Evolutionary conservation across 2,329 filamentous ascomycete species (phyloP).

Genomic region (Xylogone sp.): DNA sequence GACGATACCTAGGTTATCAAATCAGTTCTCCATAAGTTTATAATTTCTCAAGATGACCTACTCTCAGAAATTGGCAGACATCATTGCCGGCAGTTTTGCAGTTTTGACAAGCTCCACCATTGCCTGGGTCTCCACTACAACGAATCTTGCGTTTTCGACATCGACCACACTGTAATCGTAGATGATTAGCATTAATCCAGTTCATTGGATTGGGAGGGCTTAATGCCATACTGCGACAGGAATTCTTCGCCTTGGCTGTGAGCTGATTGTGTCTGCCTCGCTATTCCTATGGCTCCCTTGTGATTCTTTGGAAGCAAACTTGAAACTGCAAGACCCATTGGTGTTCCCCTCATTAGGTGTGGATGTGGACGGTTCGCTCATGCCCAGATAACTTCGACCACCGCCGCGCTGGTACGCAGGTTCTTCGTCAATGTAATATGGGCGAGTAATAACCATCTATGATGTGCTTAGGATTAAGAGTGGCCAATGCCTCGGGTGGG

Average conservation of each 20-base stretch:
- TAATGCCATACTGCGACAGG: constrained; percentile 42
- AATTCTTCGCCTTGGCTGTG: constrained; percentile 38
- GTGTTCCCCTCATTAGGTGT: not conserved
- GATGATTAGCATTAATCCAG: not conserved
- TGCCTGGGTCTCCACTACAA: constrained; percentile 80
- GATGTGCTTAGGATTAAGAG: not conserved
- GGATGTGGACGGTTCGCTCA: not conserved
- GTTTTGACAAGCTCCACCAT: constrained; percentile 73
- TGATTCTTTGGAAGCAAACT: not conserved
- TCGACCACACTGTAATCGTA: constrained; percentile 65
- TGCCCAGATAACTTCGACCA: not conserved
- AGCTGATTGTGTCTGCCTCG: constrained; percentile 4
- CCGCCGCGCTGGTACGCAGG: constrained; percentile 18
- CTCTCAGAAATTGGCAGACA: constrained; percentile 76
- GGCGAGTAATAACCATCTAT: constrained; percentile 15
- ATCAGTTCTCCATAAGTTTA: constrained; percentile 7
- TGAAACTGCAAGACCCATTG: not conserved
- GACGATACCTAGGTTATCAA: constrained; percentile 23
- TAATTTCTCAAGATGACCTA: constrained; percentile 35
- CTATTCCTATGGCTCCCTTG: not conserved
- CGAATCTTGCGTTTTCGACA: constrained; percentile 94
- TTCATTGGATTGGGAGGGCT: constrained; percentile 7
- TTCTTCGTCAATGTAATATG: constrained; percentile 21
- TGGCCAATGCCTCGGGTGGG: not conserved
- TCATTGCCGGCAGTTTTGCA: constrained; percentile 72